Evolutionary conservation across 805 yeast species (phyloP), one percentile per base, ranked within the genome.

Genomic region (Danielia oregonensis): DNA sequence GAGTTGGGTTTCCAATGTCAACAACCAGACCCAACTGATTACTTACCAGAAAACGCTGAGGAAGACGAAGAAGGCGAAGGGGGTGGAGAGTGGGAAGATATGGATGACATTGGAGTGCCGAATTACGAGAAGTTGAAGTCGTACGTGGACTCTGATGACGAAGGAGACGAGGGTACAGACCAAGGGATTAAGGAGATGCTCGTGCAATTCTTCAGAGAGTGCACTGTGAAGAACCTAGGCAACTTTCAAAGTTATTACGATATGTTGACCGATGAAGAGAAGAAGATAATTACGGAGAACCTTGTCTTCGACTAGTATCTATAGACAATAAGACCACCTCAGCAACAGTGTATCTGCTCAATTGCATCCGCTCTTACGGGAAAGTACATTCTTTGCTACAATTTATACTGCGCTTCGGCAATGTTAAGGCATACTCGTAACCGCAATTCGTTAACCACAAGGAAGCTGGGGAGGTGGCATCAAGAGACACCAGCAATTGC

Each of bases 61-160:
- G 42, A 28, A 2, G 66, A 44, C 2, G 70, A 51, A 2, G 71
- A 61, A 6, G 69, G 49, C 11, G 76, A 50, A 11, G 63, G 50
- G 22, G 70, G 55, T n/a, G 68, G 52, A 16, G 74, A 65, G 25
- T 83, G 93, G 89, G 93, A 85, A 48, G 93, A 83, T 47, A 63
- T 81, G 40, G 87, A 82, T 11, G 85, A 78, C 32, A 61, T 76
- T 27, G 84, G 80, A 1, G 75, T 70, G 2, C 76, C 84, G 3
- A 74, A 76, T 30, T 82, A 69, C 51, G 84, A 79, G 16, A 80
- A 79, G 39, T 54, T 84, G 34, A 72, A 76, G 47, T 68, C 75
- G 4, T 83, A 75, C 44, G 74, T 78, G 5, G 74, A 66, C 24
- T 66, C 67, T 2, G 65, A 55, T 10, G 63, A 61, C 19, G 66